These are phyloP conservation scores for Helotiales sp. DNA, from an alignment of 2,329 filamentous ascomycete species.

Conservation along the genomic window DNA sequence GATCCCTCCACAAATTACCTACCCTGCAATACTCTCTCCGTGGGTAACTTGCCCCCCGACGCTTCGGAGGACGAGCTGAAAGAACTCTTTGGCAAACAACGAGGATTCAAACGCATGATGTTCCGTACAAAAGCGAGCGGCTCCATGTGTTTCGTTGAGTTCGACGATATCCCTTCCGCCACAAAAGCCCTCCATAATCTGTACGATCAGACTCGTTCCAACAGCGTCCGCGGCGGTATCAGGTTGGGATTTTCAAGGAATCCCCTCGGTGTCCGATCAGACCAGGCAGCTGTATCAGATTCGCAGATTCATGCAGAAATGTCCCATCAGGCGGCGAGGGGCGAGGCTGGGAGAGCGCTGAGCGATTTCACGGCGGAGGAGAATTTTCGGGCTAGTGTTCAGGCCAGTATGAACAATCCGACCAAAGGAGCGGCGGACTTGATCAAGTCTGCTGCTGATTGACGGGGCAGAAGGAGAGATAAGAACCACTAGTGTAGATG, in stretches of 20 bases:
- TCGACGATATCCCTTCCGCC: constrained; percentile 89
- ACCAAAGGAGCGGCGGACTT: not conserved
- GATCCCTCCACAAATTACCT: constrained; percentile 57
- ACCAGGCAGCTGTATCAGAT: constrained; percentile 52
- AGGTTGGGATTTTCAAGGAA: constrained; percentile 97
- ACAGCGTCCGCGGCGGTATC: constrained; percentile 93
- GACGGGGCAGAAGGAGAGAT: not conserved
- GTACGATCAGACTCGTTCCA: constrained; percentile 82
- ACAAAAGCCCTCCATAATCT: constrained; percentile 89
- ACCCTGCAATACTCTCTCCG: constrained; percentile 96
- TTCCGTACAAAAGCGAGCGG: constrained; percentile 95
- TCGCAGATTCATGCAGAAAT: not conserved
- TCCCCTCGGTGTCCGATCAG: constrained; percentile 86
- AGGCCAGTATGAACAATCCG: not conserved
- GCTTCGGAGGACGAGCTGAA: constrained; percentile 96
- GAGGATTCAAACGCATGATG: constrained; percentile 93
- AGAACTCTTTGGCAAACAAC: constrained; percentile 86
- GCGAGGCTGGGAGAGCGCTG: not conserved
- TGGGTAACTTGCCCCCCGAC: constrained; percentile 94
- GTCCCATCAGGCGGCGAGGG: not conserved
- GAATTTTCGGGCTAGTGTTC: not conserved
- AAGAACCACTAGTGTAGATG: not conserved
- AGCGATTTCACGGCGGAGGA: not conserved
- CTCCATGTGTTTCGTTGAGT: constrained; percentile 98
- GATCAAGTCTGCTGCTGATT: not conserved